Conservation (phyloP, 2,329 filamentous ascomycete genomes). For the Penicillium sp. region DNA sequence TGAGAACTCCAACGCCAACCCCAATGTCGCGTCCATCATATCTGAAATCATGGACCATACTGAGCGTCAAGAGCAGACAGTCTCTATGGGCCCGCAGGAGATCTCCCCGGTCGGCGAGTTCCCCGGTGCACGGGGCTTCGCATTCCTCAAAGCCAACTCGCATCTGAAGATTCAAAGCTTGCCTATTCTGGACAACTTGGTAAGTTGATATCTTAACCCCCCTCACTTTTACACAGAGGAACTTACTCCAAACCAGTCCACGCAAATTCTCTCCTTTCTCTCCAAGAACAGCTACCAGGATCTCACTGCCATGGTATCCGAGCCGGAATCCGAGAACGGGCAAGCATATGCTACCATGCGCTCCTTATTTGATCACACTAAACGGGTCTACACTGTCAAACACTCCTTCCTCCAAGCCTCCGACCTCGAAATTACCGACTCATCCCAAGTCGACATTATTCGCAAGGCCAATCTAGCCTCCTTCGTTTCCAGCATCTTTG, state of each 20-base stretch:
- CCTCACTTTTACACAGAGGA: background rate
- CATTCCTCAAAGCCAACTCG: constrained; percentile 48
- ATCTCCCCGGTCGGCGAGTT: constrained; percentile 33
- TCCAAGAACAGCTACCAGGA: constrained; percentile 62
- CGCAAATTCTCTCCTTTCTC: constrained; percentile 62
- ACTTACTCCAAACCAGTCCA: constrained; percentile 49
- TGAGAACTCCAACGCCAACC: constrained; percentile 31
- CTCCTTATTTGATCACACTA: constrained; percentile 66
- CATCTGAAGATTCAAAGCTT: constrained; percentile 62
- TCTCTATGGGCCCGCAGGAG: constrained; percentile 40
- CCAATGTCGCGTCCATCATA: constrained; percentile 45
- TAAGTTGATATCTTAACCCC: constrained; percentile 36
- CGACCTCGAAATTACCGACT: constrained; percentile 57
- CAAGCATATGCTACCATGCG: constrained; percentile 67
- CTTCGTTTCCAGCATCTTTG: constrained; percentile 66
- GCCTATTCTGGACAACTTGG: constrained; percentile 64
- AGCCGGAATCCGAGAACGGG: constrained; percentile 59
- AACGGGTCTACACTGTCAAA: constrained; percentile 62
- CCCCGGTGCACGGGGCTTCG: constrained; percentile 37
- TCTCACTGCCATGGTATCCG: constrained; percentile 60
- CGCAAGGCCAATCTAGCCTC: constrained; percentile 68
- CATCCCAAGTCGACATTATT: constrained; percentile 61
- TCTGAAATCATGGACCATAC: constrained; percentile 50
- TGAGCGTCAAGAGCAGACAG: constrained; percentile 46
- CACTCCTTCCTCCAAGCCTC: constrained; percentile 60